Base-by-base conservation (phyloP, 768 basidiomycete species). In the Trametes sanguinea region DNA sequence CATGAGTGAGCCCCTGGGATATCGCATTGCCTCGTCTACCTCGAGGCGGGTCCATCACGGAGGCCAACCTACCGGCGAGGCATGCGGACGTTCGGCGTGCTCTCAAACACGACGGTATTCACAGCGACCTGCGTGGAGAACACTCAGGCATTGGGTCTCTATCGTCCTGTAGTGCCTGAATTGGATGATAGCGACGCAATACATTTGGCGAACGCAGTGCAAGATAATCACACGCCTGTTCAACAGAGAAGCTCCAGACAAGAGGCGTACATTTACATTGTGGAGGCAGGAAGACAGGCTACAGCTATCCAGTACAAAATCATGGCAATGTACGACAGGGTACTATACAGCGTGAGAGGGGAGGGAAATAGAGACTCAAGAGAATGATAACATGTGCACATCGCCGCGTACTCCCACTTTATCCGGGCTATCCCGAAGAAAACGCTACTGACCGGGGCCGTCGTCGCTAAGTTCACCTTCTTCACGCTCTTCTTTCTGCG, bases 401-500 rank as follows among this genome's bases (percentile, higher is more conserved):
- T 50, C 30, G 51, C 22, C 30, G 35, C 27, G 40, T 5, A 37
- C 8, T 40, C 60, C 61, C 35, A 40, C 37, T 9, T 11, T 17
- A n/a, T 27, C n/a, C 44, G 47, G 14, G 4, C 17, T 2, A 4
- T 33, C 13, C 37, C 7, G 39, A 9, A 32, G 17, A 47, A 11
- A 8, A 27, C 32, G 48, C 11, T 13, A 27, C 17, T 13, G 32
- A 13, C 7, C 6, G 13, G 44, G 45, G 32, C n/a, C 37, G 43
- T 52, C 43, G 42, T 46, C 67, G 59, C 67, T 67, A 22, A 68
- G 65, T 51, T 68, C 67, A n/a, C 67, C 67, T 50, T 68, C 67
- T 35, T 68, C 67, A 11, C 64, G 65, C 48, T 68, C 67, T 51
- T 68, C 67, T 43, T 60, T 61, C 59, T 58, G 55, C 8, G 62